Base-by-base conservation (phyloP, 306 rosid genomes). In the Rosa persica region DNA sequence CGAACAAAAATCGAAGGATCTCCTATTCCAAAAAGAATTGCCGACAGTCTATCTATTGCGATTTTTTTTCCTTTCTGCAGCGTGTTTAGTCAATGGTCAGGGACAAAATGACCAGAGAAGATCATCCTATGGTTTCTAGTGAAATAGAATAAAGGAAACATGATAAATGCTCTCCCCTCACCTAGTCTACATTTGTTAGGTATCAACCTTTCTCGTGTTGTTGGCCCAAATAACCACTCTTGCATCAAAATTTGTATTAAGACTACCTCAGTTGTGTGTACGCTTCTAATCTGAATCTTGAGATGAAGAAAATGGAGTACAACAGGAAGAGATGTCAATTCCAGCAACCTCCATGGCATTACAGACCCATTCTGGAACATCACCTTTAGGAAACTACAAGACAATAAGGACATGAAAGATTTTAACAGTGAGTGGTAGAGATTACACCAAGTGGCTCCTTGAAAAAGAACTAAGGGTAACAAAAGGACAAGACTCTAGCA, bases 291-390 rank as follows among this genome's bases (percentile, higher is more conserved):
- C 73, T 47, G 62, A 67, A 57, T 83, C 84, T 81, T 80, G 65
- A 78, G 83, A 3, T 27, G 72, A 57, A 22, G 65, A 52, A 43
- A 80, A 75, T 25, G 89, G 82, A 80, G 91, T 80, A 75, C 96
- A 93, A 76, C 96, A 95, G 64, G 96, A 86, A 73, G 99, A 91
- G 77, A 93, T 93, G 76, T 96, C 90, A 27, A 96, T 87, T 81
- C 97, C 99, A 36, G 98, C 98, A 77, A 92, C 98, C 84, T 95
- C 98, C 98, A 95, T 95, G 61, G 98, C 98, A 80, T 92, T 78
- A 87, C 93, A 87, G 68, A 95, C 98, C 98, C 98, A 95, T 82
- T 92, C 95, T 1, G 96, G 97, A 76, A 92, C 90, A 81, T 94
- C 92, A 6, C 98, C 97, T 67, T 34, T 57, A 57, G 62, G 62